Evolutionary conservation across 2,329 filamentous ascomycete species (phyloP), one percentile per base, ranked within the genome.

Genomic region (Scedosporium apiospermum): DNA sequence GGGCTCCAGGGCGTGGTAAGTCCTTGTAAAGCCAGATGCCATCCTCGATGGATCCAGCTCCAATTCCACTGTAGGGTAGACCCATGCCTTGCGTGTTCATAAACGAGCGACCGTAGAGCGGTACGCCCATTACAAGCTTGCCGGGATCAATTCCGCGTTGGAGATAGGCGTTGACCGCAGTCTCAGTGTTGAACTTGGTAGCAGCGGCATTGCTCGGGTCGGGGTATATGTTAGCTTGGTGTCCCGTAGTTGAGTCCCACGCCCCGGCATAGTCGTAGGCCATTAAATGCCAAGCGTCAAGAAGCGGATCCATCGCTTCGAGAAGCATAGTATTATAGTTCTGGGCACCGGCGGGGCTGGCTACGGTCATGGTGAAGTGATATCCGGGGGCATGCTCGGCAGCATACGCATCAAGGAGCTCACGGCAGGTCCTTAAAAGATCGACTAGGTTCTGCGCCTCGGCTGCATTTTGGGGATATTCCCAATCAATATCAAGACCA

Each of bases 101-200:
- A 69, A 95, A 95, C 0, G 87, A 81, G n/a, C 90, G 86, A 1
- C 90, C 91, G 70, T 93, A 95, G 0, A 95, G 78, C 0, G 91
- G 89, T 76, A 93, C 82, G 1, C 90, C 90, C 38, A 95, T 74
- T 6, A 90, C 81, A 60, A 96, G 84, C 74, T 93, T 93, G 59
- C 75, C 70, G 0, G 84, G 66, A 0, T 80, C 68, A 7, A 95
- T 80, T 7, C 85, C 62, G n/a, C 62, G 58, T 18, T 61, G 51
- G 2, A 64, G 27, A 74, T 92, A 92, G 68, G 82, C 83, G 7
- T 77, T 71, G 27, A 96, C 76, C 3, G 89, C 89, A 42, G 78
- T 75, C 59, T 88, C 78, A 2, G 87, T 88, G 76, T 80, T 88
- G 75, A 88, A 89, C 7, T 88, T 88, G 1, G 90, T 93, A 30